Conservation (phyloP, 371 early-diverging fungal species). For the Paraphysoderma sedebokerense region DNA sequence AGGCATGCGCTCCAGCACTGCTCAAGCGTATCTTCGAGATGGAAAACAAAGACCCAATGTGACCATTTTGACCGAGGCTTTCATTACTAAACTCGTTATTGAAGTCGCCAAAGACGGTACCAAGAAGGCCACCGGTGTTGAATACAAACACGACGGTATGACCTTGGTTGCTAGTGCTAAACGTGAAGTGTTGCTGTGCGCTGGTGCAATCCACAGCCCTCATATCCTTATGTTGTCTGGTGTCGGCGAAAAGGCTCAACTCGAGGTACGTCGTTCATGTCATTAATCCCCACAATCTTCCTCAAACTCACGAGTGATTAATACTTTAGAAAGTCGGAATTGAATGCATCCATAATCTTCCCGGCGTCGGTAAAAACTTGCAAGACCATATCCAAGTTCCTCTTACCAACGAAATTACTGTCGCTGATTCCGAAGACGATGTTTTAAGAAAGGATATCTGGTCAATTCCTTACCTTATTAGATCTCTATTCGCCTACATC, state of each 20-base stretch:
- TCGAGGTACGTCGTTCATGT: slow-evolving; percentile 5
- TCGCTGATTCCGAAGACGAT: slow-evolving; percentile 6
- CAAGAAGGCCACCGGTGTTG: slow-evolving; percentile 4
- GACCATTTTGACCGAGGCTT: slow-evolving; percentile 7
- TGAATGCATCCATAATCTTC: slow-evolving; percentile 6
- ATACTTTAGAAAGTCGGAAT: no score
- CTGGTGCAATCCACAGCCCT: slow-evolving; percentile 22
- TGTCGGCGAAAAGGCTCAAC: slow-evolving; percentile 10
- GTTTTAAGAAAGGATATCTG: slow-evolving; percentile 1
- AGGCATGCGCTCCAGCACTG: slow-evolving; percentile 7
- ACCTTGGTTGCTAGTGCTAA: slow-evolving; percentile 3
- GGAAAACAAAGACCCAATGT: slow-evolving; percentile 6
- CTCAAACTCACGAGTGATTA: no score
- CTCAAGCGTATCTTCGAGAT: slow-evolving; percentile 4
- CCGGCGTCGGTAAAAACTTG: slow-evolving; percentile 21
- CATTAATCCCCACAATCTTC: no score
- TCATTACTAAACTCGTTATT: slow-evolving; percentile 6
- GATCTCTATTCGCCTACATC: no score
- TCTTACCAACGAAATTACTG: slow-evolving; percentile 7
- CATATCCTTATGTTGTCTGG: slow-evolving; percentile 7
- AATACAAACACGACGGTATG: background rate
- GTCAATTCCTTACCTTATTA: no score
- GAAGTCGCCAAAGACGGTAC: no score
- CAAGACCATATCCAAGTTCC: slow-evolving; percentile 16
- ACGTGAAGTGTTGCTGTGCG: slow-evolving; percentile 16